Evolutionary conservation across 2,329 filamentous ascomycete genomes (phyloP), one percentile per base, ranked within the genome.

Genomic region (Achaetomium macrosporum): DNA sequence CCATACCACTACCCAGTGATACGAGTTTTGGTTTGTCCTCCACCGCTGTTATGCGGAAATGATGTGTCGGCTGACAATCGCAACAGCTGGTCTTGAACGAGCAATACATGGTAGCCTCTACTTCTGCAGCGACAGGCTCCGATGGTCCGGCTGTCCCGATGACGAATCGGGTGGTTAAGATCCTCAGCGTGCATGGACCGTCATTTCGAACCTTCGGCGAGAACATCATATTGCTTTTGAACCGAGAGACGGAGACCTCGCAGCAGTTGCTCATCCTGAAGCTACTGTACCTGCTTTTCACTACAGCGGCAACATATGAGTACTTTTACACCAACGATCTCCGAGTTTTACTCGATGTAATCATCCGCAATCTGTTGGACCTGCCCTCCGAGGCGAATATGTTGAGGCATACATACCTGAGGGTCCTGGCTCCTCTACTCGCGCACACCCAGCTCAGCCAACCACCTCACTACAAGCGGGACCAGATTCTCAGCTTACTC

Each of bases 281-380:
- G 71, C 81, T 96, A 5, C 76, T 99, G 29, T 99, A 97, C 70
- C 82, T 99, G 35, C 79, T 99, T 10, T 99, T 99, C 71, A 96
- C 91, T 5, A 97, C 90, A 10, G 83, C 83, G 52, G 82, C 87
- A 15, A 99, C 93, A 0, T 90, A 93, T 68, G 93, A 99, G 71
- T 99, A 97, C 70, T 99, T 99, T 66, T 99, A 97, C 70, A 96
- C 90, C 29, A 99, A 99, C 66, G 93, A 99, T 65, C 77, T 99
- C 30, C 88, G 90, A 54, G 93, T 99, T 5, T 80, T 99, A 15
- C 78, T 97, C 43, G 93, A 99, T 65, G 93, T 99, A 59, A 90
- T 99, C 54, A 89, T 99, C 56, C 88, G 93, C 41, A 99, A 99
- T 64, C 76, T 99, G n/a, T 83, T 97, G 63, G 93, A 99, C 67